Conservation (phyloP, 345 rosid genomes). For the Turritis glabra region DNA sequence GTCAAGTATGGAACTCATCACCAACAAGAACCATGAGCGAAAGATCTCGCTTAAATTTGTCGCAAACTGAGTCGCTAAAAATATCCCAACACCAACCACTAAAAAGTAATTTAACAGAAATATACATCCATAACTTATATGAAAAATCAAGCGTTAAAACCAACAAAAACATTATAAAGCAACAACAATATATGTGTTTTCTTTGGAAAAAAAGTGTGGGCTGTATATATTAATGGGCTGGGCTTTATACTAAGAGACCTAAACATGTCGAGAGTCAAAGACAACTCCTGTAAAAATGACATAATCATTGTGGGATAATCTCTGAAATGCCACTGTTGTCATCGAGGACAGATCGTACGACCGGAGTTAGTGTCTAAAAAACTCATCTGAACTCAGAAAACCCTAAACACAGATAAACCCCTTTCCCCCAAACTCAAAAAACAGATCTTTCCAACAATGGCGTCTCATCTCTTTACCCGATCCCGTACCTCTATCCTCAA, state of each 20-base stretch:
- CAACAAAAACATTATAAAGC: not conserved
- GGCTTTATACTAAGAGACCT: not conserved
- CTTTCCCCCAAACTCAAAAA: not conserved
- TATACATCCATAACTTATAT: not conserved
- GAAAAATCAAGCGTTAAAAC: not conserved
- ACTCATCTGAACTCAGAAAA: constrained; percentile 37
- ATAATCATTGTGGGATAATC: not conserved
- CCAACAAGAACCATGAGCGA: no score
- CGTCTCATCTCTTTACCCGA: constrained; percentile 53
- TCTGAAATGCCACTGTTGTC: constrained; percentile 16
- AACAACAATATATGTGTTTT: not conserved
- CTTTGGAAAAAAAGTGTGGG: not conserved
- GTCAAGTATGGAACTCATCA: no score
- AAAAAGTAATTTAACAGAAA: not conserved
- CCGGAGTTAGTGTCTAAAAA: constrained; percentile 31
- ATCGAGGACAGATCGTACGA: constrained; percentile 10
- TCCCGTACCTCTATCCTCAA: constrained; percentile 44
- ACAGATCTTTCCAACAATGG: constrained; percentile 48
- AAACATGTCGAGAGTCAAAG: not conserved
- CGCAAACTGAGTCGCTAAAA: no score
- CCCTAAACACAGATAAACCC: constrained; percentile 28
- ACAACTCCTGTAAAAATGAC: not conserved
- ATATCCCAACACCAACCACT: not conserved
- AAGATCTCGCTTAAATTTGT: no score
- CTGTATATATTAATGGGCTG: constrained; percentile 7